Evolutionary conservation across 1,284 basidiomycete species (phyloP), one percentile per base, ranked within the genome.

Genomic region (Rhodofomes roseus): DNA sequence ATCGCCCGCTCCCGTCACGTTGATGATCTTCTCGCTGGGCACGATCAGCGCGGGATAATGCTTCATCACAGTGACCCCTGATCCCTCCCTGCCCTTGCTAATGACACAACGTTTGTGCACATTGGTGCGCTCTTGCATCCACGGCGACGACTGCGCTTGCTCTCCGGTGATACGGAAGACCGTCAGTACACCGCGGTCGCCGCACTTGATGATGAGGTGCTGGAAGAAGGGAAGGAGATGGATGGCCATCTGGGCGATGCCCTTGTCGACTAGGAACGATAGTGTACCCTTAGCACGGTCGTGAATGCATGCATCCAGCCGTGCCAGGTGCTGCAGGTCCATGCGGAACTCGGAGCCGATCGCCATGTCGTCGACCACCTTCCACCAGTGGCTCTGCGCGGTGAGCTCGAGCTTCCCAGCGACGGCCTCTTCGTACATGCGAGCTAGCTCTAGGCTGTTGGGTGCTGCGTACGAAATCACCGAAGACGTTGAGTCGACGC

Each of bases 1-100:
- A 73, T 98, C 95, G 0, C 95, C 95, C 1, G 93, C 95, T 2
- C 95, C 95, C 0, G 95, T 97, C 11, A 93, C 92, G 66, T 89
- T 95, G 8, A 87, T 74, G 9, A 87, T 70, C 41, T 75, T 71
- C n/a, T 73, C 69, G 12, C 71, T 69, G 2, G 76, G 66, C 8
- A 88, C 71, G 0, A 65, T 63, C 5, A 84, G 70, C 12, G 92
- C 79, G 2, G 89, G 82, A 67, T 88, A 93, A 69, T 94, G 89
- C 41, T 85, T 84, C 34, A 95, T 56, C 4, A 92, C 80, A 16
- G 91, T 70, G 22, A 79, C 73, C 48, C 77, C 75, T 43, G 74
- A 73, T 27, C 77, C 79, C 4, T 73, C 70, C 41, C 69, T 72
- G 27, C 80, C 82, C 41, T 76, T 81, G 39, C 79, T 79, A 16